Evolutionary conservation across 2,329 filamentous ascomycete species (phyloP).

Genomic region (Colletotrichum costaricense): DNA sequence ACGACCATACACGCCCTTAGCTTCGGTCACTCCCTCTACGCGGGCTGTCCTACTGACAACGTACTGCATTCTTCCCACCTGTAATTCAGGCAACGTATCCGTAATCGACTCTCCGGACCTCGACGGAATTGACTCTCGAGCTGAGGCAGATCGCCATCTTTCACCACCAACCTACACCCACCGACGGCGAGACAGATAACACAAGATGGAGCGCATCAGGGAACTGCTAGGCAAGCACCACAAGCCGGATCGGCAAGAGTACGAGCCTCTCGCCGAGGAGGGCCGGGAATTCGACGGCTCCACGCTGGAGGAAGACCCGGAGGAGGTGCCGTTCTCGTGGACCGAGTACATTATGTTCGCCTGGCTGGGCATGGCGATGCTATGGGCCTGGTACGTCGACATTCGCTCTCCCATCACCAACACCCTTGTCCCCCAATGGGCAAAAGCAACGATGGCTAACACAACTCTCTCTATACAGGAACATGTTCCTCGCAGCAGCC

Average conservation of each 20-base stretch:
- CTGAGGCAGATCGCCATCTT: background rate
- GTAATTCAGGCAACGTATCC: background rate
- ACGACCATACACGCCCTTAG: background rate
- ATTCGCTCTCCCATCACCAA: background rate
- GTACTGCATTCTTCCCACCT: background rate
- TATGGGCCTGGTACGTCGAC: slow-evolving; percentile 88
- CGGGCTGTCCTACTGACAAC: slow-evolving; percentile 1
- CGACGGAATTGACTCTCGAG: background rate
- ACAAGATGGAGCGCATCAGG: slow-evolving; percentile 33
- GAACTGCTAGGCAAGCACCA: slow-evolving; percentile 21
- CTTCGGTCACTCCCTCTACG: background rate
- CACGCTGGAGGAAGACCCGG: slow-evolving; percentile 43
- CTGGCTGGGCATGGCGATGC: slow-evolving; percentile 89
- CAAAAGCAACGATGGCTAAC: too few species aligned
- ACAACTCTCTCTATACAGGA: slow-evolving; percentile 65
- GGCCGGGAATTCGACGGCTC: slow-evolving; percentile 42
- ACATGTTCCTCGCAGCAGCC: slow-evolving; percentile 96
- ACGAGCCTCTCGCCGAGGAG: slow-evolving; percentile 43
- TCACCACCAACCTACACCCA: background rate
- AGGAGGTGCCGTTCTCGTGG: slow-evolving; percentile 78
- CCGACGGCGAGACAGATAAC: background rate
- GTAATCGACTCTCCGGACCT: background rate
- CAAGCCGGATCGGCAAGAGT: slow-evolving; percentile 35
- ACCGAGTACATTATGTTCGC: slow-evolving; percentile 88
- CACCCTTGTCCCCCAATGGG: background rate